Evolutionary conservation across 1,139 yeast genomes (phyloP).

Genomic region (Magnusiomyces ingens): DNA sequence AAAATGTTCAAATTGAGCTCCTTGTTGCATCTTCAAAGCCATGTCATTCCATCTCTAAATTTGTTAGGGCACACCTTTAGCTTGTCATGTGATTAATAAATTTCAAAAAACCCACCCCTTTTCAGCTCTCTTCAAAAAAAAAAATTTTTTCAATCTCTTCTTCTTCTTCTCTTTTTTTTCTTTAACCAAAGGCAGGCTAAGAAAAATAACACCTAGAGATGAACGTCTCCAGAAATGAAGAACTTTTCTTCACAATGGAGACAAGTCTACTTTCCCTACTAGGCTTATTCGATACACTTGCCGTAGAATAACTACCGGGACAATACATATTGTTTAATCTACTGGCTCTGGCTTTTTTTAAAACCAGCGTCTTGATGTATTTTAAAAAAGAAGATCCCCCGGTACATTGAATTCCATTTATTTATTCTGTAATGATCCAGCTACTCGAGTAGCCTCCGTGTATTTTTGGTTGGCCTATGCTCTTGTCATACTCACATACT

Average conservation of each 20-base stretch:
- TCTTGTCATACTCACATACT: conserved; percentile 1
- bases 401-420: conserved; percentile 40
- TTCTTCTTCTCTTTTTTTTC: not conserved
- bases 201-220: no score
- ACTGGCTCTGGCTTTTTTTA: conserved; percentile 41
- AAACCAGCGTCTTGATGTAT: conserved; percentile 49
- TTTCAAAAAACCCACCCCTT: no score
- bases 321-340: conserved; percentile 73
- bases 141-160: not conserved
- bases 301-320: conserved; percentile 53
- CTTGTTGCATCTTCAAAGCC: not conserved
- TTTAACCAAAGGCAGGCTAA: not conserved
- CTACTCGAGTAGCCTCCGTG: conserved; percentile 21
- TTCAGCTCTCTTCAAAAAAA: not conserved
- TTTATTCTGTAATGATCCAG: conserved; percentile 14
- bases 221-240: no score
- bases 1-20: not conserved
- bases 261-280: not conserved
- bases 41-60: not conserved
- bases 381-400: conserved; percentile 71
- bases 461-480: conserved; percentile 1
- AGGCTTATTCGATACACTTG: conserved; percentile 45
- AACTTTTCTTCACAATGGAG: no score
- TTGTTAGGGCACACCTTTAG: not conserved
- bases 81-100: not conserved